Conservation (phyloP, 768 basidiomycete genomes). For the Erythrobasidium yunnanense region DNA sequence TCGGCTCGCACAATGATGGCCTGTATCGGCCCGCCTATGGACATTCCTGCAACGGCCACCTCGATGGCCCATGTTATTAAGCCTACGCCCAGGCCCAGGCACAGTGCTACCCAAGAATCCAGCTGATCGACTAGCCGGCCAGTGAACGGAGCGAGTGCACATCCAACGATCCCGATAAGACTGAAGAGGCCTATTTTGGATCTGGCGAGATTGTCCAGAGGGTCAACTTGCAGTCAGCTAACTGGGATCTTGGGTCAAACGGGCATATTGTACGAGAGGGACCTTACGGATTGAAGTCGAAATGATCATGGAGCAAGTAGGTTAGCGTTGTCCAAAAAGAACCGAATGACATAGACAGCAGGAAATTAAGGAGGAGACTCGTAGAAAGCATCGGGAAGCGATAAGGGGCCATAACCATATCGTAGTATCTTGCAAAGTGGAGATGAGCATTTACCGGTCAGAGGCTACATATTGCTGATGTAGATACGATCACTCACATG, state of each 20-base stretch:
- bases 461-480: no score
- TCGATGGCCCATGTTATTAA: not conserved
- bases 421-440: no score
- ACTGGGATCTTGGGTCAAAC: no score
- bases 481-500: no score
- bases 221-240: no score
- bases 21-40: not conserved
- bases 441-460: no score
- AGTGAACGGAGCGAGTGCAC: not conserved
- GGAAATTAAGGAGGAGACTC: not conserved
- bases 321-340: not conserved
- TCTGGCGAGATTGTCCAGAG: no score
- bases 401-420: no score
- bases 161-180: not conserved
- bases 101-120: not conserved
- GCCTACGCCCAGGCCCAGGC: not conserved
- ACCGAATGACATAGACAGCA: not conserved
- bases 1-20: not conserved
- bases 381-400: not conserved
- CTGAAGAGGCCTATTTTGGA: not conserved
- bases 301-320: not conserved
- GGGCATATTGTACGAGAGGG: not conserved
- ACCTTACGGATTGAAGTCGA: not conserved
- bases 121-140: not conserved
- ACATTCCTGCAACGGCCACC: not conserved